These are phyloP conservation scores for Rhodamnia argentea DNA, from an alignment of 345 rosid genomes.

Conservation along the genomic window DNA sequence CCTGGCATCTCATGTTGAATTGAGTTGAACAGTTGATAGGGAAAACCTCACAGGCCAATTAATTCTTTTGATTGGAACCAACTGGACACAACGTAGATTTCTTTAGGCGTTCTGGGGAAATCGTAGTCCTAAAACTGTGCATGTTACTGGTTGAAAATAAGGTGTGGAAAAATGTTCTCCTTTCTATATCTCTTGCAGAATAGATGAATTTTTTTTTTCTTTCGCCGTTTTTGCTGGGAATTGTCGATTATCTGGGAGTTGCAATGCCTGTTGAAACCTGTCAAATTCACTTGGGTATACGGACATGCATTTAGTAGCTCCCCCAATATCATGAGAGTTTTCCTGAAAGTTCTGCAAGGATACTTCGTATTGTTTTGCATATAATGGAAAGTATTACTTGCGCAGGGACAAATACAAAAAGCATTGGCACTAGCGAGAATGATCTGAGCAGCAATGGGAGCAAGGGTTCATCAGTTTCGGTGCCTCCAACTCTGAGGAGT, in stretches of 20 bases:
- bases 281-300: neutral
- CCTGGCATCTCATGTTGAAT: neutral
- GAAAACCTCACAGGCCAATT: neutral
- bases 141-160: neutral
- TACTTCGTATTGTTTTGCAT: neutral
- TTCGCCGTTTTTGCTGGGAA: neutral
- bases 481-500: constrained; percentile 44
- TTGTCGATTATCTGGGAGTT: neutral
- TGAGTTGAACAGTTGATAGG: neutral
- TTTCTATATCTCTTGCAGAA: neutral
- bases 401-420: constrained; percentile 43
- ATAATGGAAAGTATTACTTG: neutral
- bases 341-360: neutral
- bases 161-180: neutral
- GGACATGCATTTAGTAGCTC: neutral
- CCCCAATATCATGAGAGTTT: neutral
- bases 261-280: neutral
- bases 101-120: neutral
- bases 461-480: constrained; percentile 30
- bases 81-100: neutral
- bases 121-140: neutral
- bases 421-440: constrained; percentile 27
- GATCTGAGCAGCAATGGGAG: constrained; percentile 27
- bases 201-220: neutral
- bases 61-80: neutral